A percentile compares a stretch with the other conserved stretches of the same genome.
Evolutionary conservation across 139 green algal genomes (phyloP).

Genomic region (Zygnema circumcarinatum): DNA sequence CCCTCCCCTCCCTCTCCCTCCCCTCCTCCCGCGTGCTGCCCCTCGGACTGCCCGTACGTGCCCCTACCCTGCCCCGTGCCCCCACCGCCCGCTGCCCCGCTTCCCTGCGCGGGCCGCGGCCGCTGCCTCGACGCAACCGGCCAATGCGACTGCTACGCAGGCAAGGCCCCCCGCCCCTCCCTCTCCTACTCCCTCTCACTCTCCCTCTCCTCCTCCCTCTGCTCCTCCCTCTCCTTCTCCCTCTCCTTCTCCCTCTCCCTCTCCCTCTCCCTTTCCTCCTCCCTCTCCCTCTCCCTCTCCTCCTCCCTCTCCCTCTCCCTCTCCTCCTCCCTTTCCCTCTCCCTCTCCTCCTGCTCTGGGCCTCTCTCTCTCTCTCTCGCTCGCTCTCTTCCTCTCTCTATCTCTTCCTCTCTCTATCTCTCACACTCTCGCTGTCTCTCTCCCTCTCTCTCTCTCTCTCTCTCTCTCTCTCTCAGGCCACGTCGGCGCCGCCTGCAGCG

Average conservation of each 20-base stretch:
- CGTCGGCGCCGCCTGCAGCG: background rate
- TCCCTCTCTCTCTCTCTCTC: background rate
- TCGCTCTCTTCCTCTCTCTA: background rate
- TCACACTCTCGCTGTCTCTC: background rate
- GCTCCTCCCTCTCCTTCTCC: background rate
- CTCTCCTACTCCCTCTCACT: background rate
- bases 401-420: background rate
- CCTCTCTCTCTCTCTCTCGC: background rate
- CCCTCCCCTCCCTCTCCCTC: background rate
- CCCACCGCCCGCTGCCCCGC: background rate
- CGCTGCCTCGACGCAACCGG: slow-evolving; percentile 47
- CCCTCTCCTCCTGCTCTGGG: background rate
- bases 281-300: background rate
- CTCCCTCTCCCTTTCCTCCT: background rate
- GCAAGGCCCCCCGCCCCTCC: background rate
- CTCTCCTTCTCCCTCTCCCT: background rate
- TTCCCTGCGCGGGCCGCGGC: slow-evolving; percentile 23
- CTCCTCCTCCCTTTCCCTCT: background rate
- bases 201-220: background rate
- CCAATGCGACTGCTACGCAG: slow-evolving; percentile 42
- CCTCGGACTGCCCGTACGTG: slow-evolving; percentile 43
- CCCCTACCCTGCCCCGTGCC: slow-evolving; percentile 17
- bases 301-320: background rate
- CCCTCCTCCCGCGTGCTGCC: background rate
- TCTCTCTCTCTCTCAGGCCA: background rate